Evolutionary conservation across 768 basidiomycete species (phyloP).

Genomic region (Mycena indigotica): DNA sequence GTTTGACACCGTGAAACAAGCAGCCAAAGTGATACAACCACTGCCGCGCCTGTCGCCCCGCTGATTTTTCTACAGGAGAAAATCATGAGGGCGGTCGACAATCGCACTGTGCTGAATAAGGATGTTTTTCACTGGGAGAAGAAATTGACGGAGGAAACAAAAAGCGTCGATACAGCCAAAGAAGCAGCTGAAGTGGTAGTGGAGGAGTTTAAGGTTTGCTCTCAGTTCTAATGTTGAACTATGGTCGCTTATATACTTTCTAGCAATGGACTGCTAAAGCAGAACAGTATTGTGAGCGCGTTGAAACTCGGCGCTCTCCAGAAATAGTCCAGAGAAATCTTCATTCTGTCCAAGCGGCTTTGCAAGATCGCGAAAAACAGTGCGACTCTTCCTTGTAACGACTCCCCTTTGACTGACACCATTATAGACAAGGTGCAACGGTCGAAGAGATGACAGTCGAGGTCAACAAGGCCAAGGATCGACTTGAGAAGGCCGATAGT

Average conservation of each 20-base stretch:
- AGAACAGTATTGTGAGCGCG: conserved; percentile 57
- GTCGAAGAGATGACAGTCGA: conserved; percentile 76
- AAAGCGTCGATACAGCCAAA: conserved; percentile 47
- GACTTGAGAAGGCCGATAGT: conserved; percentile 58
- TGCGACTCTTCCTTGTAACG: conserved; percentile 29
- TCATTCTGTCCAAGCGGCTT: conserved; percentile 60
- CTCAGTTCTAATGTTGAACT: neutral
- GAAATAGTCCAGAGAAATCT: conserved; percentile 62
- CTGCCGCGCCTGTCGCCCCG: too few species aligned
- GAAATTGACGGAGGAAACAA: conserved; percentile 56
- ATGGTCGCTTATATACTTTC: neutral
- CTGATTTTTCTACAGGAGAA: conserved; percentile 41
- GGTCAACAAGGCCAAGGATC: conserved; percentile 63
- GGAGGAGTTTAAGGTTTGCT: conserved; percentile 62
- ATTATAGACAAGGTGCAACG: neutral
- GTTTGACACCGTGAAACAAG: conserved; percentile 48
- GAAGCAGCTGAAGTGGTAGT: conserved; percentile 52
- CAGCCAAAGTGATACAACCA: conserved; percentile 52
- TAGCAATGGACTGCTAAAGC: conserved; percentile 72
- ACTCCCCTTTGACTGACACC: conserved; percentile 2
- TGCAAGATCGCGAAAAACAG: conserved; percentile 69
- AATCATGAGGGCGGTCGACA: conserved; percentile 50
- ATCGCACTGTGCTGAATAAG: conserved; percentile 54
- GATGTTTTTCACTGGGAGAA: conserved; percentile 47
- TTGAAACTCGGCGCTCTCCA: conserved; percentile 58